phyloP scores from a whole-genome alignment of 2,329 filamentous ascomycete genomes.

The Aureobasidium sp. region DNA sequence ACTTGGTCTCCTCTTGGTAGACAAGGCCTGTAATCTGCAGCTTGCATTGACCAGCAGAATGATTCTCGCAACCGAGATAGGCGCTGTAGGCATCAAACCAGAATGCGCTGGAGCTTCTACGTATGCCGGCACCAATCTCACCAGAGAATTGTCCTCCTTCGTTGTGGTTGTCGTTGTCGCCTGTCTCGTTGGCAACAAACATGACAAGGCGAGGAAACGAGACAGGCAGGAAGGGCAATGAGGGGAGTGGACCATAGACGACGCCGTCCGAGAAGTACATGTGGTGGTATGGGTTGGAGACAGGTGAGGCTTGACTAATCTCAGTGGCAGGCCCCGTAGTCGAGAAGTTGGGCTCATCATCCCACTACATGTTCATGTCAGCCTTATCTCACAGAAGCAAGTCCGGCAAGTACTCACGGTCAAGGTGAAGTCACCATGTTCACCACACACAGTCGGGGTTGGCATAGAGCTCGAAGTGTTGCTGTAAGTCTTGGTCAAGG shows the following conservation, averaged over 20 bases:
- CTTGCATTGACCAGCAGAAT: slow-evolving; percentile 32
- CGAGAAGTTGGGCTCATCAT: slow-evolving; percentile 31
- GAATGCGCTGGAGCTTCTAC: slow-evolving; percentile 37
- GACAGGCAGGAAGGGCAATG: slow-evolving; percentile 37
- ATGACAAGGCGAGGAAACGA: slow-evolving; percentile 43
- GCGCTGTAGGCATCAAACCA: slow-evolving; percentile 45
- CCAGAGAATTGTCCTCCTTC: slow-evolving; percentile 35
- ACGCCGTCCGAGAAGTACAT: slow-evolving; percentile 46
- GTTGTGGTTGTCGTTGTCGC: slow-evolving; percentile 23
- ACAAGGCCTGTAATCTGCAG: slow-evolving; percentile 42
- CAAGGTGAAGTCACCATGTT: slow-evolving; percentile 38
- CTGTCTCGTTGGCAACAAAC: slow-evolving; percentile 35
- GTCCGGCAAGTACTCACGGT: slow-evolving; percentile 17
- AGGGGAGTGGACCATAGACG: slow-evolving; percentile 40
- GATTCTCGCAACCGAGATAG: slow-evolving; percentile 43
- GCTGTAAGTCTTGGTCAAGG: slow-evolving; percentile 9
- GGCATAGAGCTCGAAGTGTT: not conserved
- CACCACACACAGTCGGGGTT: slow-evolving; percentile 31
- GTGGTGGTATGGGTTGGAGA: slow-evolving; percentile 45
- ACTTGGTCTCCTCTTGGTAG: slow-evolving; percentile 30
- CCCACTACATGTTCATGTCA: slow-evolving; percentile 24
- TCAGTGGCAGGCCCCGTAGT: slow-evolving; percentile 27
- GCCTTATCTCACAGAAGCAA: slow-evolving; percentile 22
- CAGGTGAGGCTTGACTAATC: slow-evolving; percentile 31
- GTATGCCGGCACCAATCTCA: slow-evolving; percentile 41